These are phyloP conservation scores for Leccinum longicurvipes DNA, from an alignment of 768 basidiomycete genomes.

Conservation along the genomic window DNA sequence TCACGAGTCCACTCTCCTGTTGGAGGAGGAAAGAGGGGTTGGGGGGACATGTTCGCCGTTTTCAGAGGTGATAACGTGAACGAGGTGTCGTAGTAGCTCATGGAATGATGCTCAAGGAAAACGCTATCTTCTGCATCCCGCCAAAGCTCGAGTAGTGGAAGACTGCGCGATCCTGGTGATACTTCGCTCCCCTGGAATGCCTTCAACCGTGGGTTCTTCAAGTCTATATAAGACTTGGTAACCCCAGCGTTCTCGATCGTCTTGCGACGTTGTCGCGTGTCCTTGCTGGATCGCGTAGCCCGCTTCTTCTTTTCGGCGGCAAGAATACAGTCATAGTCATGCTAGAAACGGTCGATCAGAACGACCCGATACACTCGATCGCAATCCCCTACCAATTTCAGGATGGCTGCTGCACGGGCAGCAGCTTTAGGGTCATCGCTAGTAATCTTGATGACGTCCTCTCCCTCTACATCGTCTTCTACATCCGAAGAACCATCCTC, in stretches of 20 bases:
- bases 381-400: constrained; percentile 66
- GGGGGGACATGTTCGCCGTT: not conserved
- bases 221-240: constrained; percentile 21
- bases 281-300: constrained; percentile 30
- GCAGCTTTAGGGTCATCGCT: constrained; percentile 84
- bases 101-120: constrained; percentile 26
- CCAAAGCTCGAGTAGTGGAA: constrained; percentile 28
- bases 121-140: constrained; percentile 29
- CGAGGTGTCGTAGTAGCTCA: constrained; percentile 11
- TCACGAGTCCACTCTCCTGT: constrained; percentile 59
- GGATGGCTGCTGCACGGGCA: constrained; percentile 88
- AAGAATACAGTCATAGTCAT: constrained; percentile 80
- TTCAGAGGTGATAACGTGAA: constrained; percentile 20
- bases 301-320: constrained; percentile 29
- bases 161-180: constrained; percentile 34
- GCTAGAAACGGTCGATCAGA: constrained; percentile 38
- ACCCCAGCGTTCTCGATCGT: constrained; percentile 31
- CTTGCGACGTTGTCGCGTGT: constrained; percentile 38
- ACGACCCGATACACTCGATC: not conserved
- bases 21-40: constrained; percentile 3
- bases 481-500: constrained; percentile 22
- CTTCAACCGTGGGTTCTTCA: constrained; percentile 11
- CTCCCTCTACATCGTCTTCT: constrained; percentile 35
- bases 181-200: constrained; percentile 8
- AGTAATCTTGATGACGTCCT: constrained; percentile 72